A percentile compares a stretch with the other conserved stretches of the same genome.
These are phyloP conservation scores for Metschnikowia continentalis DNA, from an alignment of 805 yeast genomes.

Conservation along the genomic window DNA sequence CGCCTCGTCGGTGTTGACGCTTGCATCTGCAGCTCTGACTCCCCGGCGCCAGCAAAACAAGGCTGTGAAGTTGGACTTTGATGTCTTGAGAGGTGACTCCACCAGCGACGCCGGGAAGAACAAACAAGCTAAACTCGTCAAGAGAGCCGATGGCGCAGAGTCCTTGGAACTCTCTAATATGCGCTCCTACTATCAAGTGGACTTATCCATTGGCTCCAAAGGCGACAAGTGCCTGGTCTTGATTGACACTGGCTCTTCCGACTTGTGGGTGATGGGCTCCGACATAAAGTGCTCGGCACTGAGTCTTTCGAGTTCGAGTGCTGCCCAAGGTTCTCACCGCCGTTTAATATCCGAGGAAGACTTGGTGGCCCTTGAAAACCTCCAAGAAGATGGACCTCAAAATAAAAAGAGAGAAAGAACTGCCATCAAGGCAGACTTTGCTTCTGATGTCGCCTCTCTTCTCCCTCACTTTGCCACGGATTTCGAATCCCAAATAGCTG, in stretches of 20 bases:
- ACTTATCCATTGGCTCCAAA: constrained; percentile 13
- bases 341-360: background rate
- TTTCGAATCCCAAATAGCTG: background rate
- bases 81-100: constrained; percentile 11
- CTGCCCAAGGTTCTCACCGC: background rate
- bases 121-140: constrained; percentile 2
- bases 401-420: background rate
- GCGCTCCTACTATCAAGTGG: constrained; percentile 12
- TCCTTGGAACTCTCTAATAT: constrained; percentile 8
- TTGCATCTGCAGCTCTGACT: constrained; percentile 7
- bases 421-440: background rate
- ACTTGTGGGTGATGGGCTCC: constrained; percentile 38
- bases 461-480: background rate
- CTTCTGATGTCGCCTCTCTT: background rate
- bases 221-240: constrained; percentile 25
- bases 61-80: constrained; percentile 10
- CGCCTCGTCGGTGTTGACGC: constrained; percentile 4
- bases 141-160: constrained; percentile 5
- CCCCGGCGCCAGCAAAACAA: constrained; percentile 1
- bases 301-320: background rate
- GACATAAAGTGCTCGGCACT: background rate
- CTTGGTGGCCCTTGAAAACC: background rate
- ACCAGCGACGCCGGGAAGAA: constrained; percentile 4
- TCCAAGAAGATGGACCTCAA: background rate
- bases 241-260: constrained; percentile 43